Base-by-base conservation (phyloP, 1,284 basidiomycete genomes). In the Cutaneotrichosporon mucoides region DNA sequence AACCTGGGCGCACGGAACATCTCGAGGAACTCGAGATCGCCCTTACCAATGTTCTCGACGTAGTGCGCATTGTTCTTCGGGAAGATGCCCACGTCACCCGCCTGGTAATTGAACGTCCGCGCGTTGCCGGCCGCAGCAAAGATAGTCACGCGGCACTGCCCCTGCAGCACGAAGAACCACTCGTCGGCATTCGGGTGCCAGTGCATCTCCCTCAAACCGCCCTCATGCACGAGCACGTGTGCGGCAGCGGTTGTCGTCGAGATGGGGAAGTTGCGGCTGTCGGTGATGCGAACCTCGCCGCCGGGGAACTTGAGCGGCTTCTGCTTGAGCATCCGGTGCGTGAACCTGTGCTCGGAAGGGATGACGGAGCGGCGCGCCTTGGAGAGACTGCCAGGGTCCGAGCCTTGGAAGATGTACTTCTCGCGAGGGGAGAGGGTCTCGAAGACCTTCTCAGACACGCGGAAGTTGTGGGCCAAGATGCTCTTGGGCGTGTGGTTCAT, bases 391-490 rank as follows among this genome's bases (percentile, higher is more conserved):
- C 52, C 65, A n/a, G 55, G 54, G 41, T 40, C 61, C 33, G 51
- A 43, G 2, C 81, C 79, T 4, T 85, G 85, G 81, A 88, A 88
- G 60, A 87, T 87, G 73, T 86, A 87, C 50, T 88, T 79, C 68
- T 87, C 82, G 13, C 61, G 53, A 44, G 63, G 48, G 4, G 66
- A 65, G 5, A 72, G 55, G 0, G 49, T 60, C 35, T 81, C 79
- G 71, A 87, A 87, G 1, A 82, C 82, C 3, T 81, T 78, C 38
- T 81, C 73, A 61, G 80, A 79, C 10, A 81, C 79, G 66, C 84
- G 81, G 79, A 88, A 88, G 73, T 88, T 88, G 78, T 87, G 87
- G 52, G 84, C 83, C 35, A 90, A 79, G 33, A 88, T 86, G 78
- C 81, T 80, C 64, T 80, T 81, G 24, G 83, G 82, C 7, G 85